Evolutionary conservation across 2,329 filamentous ascomycete species (phyloP), one percentile per base, ranked within the genome.

Genomic region (Cordyceps tenuipes): DNA sequence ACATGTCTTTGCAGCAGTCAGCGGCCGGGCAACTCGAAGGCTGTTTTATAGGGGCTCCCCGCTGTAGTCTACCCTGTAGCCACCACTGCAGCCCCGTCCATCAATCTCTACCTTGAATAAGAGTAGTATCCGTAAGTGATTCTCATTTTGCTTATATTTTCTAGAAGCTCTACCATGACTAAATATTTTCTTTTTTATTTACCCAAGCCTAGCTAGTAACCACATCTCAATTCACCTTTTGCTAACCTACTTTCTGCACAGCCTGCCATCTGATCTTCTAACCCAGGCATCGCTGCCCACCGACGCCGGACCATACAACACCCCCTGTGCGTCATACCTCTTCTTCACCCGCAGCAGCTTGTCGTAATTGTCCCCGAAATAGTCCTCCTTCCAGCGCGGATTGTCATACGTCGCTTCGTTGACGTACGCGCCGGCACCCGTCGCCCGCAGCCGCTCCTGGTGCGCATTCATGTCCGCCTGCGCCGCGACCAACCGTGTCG

Each of bases 211-310:
- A 43, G 15, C 13, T 43, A 6, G 15, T 3, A 43, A 43, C 41
- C 6, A 17, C 6, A n/a, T n/a, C 41, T n/a, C 10, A 23, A 1
- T 6, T 21, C 15, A 9, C 9, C 8, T 13, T 6, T 26, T 3
- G 29, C 29, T 7, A 5, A 5, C 29, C 21, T 48, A 47, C 54
- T 39, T 57, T 17, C 44, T 48, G 62, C 78, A 80, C 67, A 80
- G 68, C 29, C 76, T 71, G 9, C 77, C 78, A 59, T 71, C 63
- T 6, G 67, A 63, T 3, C n/a, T 15, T 8, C 41, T 23, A 8
- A 48, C 43, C 79, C 79, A 83, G n/a, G 65, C 65, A 55, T 83
- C 80, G 60, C 77, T 80, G 0, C 80, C 81, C 6, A 84, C 80
- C 4, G 72, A 76, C n/a, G 73, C 76, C 6, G 65, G 66, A 12